Conservation (phyloP, 495 filamentous ascomycete genomes). For the Apodospora peruviana region DNA sequence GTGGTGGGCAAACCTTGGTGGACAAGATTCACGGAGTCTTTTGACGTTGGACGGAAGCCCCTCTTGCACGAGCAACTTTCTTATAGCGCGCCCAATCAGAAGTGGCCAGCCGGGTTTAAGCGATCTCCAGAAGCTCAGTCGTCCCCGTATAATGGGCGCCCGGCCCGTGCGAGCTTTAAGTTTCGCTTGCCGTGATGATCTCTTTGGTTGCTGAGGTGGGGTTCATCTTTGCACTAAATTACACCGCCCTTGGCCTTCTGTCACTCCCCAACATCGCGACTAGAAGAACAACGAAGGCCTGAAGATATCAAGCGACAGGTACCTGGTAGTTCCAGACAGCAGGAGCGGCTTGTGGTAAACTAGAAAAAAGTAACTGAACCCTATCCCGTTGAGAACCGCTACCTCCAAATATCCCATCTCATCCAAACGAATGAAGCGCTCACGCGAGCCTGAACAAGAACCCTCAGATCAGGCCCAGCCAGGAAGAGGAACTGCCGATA, state of each 20-base stretch:
- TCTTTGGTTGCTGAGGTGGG: too few relatives aligned
- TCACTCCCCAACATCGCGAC: too few relatives aligned
- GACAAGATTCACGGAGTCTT: constrained; percentile 8
- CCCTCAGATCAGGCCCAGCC: constrained; percentile 12
- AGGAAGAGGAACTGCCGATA: not conserved
- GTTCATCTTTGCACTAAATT: too few relatives aligned
- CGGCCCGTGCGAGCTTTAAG: not conserved
- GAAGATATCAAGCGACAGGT: too few relatives aligned
- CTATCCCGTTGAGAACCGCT: too few relatives aligned
- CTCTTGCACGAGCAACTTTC: not conserved
- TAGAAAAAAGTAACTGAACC: too few relatives aligned
- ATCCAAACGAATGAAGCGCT: constrained; percentile 43
- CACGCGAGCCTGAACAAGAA: constrained; percentile 45
- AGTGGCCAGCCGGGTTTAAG: not conserved
- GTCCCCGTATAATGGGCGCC: not conserved
- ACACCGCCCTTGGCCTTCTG: too few relatives aligned
- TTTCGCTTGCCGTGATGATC: too few relatives aligned
- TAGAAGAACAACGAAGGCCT: too few relatives aligned
- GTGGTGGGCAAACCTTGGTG: constrained; percentile 1
- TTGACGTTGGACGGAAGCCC: constrained; percentile 1
- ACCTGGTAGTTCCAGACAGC: too few relatives aligned
- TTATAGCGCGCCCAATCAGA: not conserved
- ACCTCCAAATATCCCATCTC: too few relatives aligned
- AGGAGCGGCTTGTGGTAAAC: too few relatives aligned
- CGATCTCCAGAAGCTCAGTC: not conserved